Percentiles rank a stretch among this genome's conserved stretches.
phyloP scores from a whole-genome alignment of 768 basidiomycete genomes.

The Dioszegia hungarica region DNA sequence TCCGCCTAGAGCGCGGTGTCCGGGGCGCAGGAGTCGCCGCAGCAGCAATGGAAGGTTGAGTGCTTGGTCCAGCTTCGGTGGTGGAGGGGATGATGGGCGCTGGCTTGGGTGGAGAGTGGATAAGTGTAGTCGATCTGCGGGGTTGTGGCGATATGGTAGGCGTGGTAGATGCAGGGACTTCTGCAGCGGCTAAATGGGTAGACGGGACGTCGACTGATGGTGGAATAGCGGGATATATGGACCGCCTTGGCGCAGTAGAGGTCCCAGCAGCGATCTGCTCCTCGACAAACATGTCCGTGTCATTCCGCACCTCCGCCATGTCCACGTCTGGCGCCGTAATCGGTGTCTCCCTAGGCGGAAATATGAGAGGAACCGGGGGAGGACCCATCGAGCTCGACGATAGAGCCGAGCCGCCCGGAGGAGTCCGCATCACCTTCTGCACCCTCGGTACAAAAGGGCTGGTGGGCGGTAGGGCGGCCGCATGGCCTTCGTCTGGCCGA shows the following conservation, averaged over 20 bases:
- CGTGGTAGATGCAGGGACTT: neutral
- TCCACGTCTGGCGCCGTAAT: neutral
- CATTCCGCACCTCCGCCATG: slow-evolving; percentile 5
- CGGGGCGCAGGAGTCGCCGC: neutral
- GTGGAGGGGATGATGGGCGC: neutral
- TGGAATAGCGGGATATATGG: neutral
- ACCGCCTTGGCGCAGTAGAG: neutral
- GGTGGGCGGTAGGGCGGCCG: slow-evolving; percentile 7
- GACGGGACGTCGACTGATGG: neutral
- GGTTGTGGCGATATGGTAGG: neutral
- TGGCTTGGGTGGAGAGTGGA: neutral
- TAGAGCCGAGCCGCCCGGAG: slow-evolving; percentile 3
- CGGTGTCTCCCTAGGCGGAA: neutral
- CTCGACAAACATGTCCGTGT: slow-evolving; percentile 9
- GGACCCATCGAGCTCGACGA: neutral
- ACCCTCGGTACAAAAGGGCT: slow-evolving; percentile 21
- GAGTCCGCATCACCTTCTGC: slow-evolving; percentile 26
- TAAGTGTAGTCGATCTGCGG: neutral
- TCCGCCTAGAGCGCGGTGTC: slow-evolving; percentile 11
- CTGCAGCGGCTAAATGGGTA: too few species aligned
- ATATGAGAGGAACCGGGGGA: neutral
- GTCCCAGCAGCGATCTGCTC: slow-evolving; percentile 4
- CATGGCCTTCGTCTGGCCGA: neutral
- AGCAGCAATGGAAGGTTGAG: neutral
- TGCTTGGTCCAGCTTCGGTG: slow-evolving; percentile 3